phyloP scores from a whole-genome alignment of 148 eudicot genomes.

The Spergularia marina region DNA sequence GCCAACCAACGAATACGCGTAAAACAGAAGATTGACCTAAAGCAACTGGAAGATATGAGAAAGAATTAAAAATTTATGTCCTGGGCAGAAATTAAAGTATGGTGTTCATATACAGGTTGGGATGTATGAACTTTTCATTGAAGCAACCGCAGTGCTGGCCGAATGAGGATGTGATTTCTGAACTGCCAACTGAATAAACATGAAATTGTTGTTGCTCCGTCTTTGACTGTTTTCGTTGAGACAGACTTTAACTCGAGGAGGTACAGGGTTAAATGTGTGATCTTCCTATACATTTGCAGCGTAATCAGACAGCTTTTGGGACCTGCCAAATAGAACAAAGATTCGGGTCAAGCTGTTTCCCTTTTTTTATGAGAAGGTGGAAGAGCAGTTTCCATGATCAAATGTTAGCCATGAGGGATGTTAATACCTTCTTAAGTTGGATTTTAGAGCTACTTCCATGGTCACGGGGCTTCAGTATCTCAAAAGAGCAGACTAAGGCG shows the following conservation, averaged over 20 bases:
- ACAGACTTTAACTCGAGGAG: slow-evolving; percentile 10
- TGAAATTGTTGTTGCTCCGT: slow-evolving; percentile 3
- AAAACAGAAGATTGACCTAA: slow-evolving; percentile 18
- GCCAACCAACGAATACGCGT: slow-evolving; percentile 23
- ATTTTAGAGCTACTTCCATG: slow-evolving; percentile 52
- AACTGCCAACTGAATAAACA: slow-evolving; percentile 6
- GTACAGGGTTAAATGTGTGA: slow-evolving; percentile 21
- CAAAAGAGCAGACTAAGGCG: slow-evolving; percentile 70
- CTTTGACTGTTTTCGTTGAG: background rate
- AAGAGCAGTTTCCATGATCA: slow-evolving; percentile 3
- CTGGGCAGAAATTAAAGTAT: slow-evolving; percentile 9
- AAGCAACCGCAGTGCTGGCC: slow-evolving; percentile 19
- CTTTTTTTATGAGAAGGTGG: background rate
- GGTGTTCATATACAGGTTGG: slow-evolving; percentile 35
- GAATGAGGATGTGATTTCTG: slow-evolving; percentile 1
- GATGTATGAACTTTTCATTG: slow-evolving; percentile 17
- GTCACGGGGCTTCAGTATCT: slow-evolving; percentile 72
- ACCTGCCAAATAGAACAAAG: slow-evolving; percentile 36
- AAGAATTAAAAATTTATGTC: background rate
- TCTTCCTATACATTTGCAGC: slow-evolving; percentile 18
- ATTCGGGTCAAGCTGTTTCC: background rate
- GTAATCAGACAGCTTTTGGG: slow-evolving; percentile 44
- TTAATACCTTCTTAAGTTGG: slow-evolving; percentile 67
- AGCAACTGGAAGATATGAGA: background rate
- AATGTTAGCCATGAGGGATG: background rate